Conservation (phyloP, 2,329 filamentous ascomycete species). For the Fusarium metavorans region DNA sequence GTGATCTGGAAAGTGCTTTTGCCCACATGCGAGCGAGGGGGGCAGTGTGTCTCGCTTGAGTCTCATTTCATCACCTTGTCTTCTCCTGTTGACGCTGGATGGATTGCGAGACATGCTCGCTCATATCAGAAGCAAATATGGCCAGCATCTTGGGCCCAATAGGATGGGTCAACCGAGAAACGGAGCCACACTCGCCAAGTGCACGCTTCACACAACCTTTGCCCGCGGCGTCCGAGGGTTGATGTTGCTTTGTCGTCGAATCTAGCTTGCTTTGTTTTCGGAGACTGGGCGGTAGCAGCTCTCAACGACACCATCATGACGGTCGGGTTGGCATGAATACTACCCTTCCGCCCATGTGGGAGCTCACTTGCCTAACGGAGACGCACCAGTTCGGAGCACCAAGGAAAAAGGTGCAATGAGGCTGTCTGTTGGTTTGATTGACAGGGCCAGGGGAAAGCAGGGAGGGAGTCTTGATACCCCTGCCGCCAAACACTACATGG, state of each 20-base stretch:
- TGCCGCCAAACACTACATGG: slow-evolving; percentile 38
- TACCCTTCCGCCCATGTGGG: slow-evolving; percentile 10
- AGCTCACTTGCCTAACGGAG: not conserved
- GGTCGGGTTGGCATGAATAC: slow-evolving; percentile 1
- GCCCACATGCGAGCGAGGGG: slow-evolving; percentile 3
- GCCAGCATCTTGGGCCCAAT: not conserved
- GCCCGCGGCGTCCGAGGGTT: slow-evolving; percentile 8
- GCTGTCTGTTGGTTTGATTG: slow-evolving; percentile 23
- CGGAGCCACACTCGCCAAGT: slow-evolving; percentile 11
- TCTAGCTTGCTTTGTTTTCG: slow-evolving; percentile 1
- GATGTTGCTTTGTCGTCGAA: slow-evolving; percentile 11
- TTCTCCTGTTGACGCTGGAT: slow-evolving; percentile 3
- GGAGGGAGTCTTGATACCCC: slow-evolving; percentile 31
- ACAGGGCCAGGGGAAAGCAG: slow-evolving; percentile 30
- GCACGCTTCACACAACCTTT: slow-evolving; percentile 17
- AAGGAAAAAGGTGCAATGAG: slow-evolving; percentile 16
- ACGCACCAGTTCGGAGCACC: slow-evolving; percentile 5
- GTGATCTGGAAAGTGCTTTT: slow-evolving; percentile 24
- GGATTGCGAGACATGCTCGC: not conserved
- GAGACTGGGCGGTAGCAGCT: slow-evolving; percentile 3
- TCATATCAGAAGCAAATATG: slow-evolving; percentile 20
- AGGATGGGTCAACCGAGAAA: slow-evolving; percentile 6
- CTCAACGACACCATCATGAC: slow-evolving; percentile 17
- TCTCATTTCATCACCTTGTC: not conserved
- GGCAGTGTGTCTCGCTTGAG: not conserved